These are phyloP conservation scores for Colletotrichum sidae DNA, from an alignment of 2,329 filamentous ascomycete species.

Conservation along the genomic window DNA sequence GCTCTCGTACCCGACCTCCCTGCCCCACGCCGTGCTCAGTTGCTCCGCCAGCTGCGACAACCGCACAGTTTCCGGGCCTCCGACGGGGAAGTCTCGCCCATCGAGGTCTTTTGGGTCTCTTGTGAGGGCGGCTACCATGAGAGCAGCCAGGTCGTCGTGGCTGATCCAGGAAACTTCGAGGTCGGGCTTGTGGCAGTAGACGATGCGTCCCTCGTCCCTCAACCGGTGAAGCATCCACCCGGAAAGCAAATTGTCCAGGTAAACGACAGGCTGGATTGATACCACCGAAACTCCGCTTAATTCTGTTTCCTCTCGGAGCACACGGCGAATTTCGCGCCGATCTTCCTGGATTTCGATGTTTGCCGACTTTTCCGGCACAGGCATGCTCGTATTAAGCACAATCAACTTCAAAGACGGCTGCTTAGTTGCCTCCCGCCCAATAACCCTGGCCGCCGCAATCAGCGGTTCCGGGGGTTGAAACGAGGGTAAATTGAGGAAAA, in stretches of 20 bases:
- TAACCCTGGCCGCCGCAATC: constrained; percentile 67
- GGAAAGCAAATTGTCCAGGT: constrained; percentile 52
- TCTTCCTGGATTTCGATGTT: constrained; percentile 41
- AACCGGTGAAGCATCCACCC: constrained; percentile 52
- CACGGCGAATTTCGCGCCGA: constrained; percentile 44
- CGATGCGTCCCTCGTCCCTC: constrained; percentile 47
- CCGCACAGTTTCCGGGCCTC: constrained; percentile 49
- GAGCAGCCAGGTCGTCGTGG: constrained; percentile 51
- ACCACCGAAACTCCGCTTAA: constrained; percentile 44
- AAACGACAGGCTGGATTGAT: constrained; percentile 51
- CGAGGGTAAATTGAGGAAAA: constrained; percentile 44
- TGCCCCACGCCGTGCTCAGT: constrained; percentile 47
- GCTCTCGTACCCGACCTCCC: constrained; percentile 45
- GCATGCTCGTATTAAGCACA: constrained; percentile 44
- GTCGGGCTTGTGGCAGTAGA: constrained; percentile 52
- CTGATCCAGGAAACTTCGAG: constrained; percentile 53
- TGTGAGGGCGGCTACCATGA: constrained; percentile 50
- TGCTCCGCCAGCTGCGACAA: constrained; percentile 47
- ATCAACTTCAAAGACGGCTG: constrained; percentile 55
- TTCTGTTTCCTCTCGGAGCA: constrained; percentile 42
- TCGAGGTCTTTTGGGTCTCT: constrained; percentile 45
- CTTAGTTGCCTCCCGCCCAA: constrained; percentile 63
- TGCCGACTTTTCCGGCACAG: constrained; percentile 40
- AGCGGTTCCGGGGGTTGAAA: constrained; percentile 54
- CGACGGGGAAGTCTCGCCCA: constrained; percentile 48